phyloP scores from a whole-genome alignment of 2,329 filamentous ascomycete genomes.

The Cladorrhinum sp. region DNA sequence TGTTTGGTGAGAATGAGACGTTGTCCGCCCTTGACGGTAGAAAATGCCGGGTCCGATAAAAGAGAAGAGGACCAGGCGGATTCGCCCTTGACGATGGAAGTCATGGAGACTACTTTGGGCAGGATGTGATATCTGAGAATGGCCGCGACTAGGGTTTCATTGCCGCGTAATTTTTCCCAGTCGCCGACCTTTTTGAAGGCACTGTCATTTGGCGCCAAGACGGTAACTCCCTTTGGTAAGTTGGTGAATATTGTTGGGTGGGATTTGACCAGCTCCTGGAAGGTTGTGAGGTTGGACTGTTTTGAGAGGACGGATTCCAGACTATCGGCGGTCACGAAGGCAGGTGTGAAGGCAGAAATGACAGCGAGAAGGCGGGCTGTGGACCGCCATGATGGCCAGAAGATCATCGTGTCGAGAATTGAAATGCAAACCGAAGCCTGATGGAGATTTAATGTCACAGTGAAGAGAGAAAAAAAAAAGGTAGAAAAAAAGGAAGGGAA shows the following conservation, averaged over 20 bases:
- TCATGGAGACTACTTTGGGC: slow-evolving; percentile 44
- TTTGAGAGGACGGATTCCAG: slow-evolving; percentile 14
- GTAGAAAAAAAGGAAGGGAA: no score
- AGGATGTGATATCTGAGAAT: slow-evolving; percentile 56
- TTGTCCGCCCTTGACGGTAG: slow-evolving; percentile 50
- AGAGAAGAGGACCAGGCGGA: slow-evolving; percentile 43
- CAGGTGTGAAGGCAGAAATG: neutral
- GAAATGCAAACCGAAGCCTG: neutral
- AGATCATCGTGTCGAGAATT: neutral
- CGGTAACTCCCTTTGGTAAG: slow-evolving; percentile 14
- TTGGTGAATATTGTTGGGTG: slow-evolving; percentile 18
- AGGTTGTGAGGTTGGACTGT: slow-evolving; percentile 19
- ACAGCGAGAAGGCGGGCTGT: slow-evolving; percentile 5
- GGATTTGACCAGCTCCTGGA: slow-evolving; percentile 14
- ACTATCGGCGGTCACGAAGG: neutral
- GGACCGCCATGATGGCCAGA: neutral
- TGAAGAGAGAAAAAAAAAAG: no score
- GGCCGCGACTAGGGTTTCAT: slow-evolving; percentile 7
- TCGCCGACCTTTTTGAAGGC: slow-evolving; percentile 21
- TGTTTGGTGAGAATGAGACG: slow-evolving; percentile 47
- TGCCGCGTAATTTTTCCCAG: slow-evolving; percentile 14
- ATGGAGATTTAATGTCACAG: no score
- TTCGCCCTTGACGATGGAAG: slow-evolving; percentile 37
- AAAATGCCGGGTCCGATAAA: slow-evolving; percentile 40
- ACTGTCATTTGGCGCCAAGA: slow-evolving; percentile 20